Evolutionary conservation across 1,139 yeast species (phyloP).

Genomic region (Candida freyschussii): DNA sequence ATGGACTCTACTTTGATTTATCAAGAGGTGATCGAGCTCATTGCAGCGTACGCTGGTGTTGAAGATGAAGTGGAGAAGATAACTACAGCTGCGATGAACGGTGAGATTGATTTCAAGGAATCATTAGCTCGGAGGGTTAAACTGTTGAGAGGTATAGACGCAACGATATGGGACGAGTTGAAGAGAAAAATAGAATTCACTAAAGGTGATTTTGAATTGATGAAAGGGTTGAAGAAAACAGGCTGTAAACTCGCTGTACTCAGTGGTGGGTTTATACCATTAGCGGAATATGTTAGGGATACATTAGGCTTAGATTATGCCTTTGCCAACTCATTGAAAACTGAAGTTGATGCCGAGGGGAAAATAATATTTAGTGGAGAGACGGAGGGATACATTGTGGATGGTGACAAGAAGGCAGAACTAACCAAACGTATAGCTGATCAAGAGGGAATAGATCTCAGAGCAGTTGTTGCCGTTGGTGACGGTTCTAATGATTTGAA

Average conservation of each 20-base stretch:
- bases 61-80: slow-evolving; percentile 73
- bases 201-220: slow-evolving; percentile 74
- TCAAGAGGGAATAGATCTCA: slow-evolving; percentile 53
- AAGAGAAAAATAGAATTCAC: slow-evolving; percentile 67
- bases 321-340: slow-evolving; percentile 70
- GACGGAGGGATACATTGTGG: slow-evolving; percentile 74
- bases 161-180: slow-evolving; percentile 73
- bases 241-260: slow-evolving; percentile 81
- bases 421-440: slow-evolving; percentile 63
- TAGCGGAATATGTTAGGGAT: slow-evolving; percentile 71
- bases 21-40: slow-evolving; percentile 94
- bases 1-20: slow-evolving; percentile 97
- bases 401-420: slow-evolving; percentile 78
- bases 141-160: slow-evolving; percentile 74
- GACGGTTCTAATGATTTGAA: slow-evolving; percentile 95
- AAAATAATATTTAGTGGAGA: slow-evolving; percentile 40
- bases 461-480: slow-evolving; percentile 78
- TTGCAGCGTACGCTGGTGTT: slow-evolving; percentile 83
- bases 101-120: slow-evolving; percentile 86
- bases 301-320: slow-evolving; percentile 79
- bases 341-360: slow-evolving; percentile 44
- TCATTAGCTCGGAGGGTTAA: slow-evolving; percentile 72
- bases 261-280: slow-evolving; percentile 91
- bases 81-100: slow-evolving; percentile 95
- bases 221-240: slow-evolving; percentile 51